These are phyloP conservation scores for Chlorella sp. DNA, from an alignment of 139 green algal genomes.

Conservation along the genomic window DNA sequence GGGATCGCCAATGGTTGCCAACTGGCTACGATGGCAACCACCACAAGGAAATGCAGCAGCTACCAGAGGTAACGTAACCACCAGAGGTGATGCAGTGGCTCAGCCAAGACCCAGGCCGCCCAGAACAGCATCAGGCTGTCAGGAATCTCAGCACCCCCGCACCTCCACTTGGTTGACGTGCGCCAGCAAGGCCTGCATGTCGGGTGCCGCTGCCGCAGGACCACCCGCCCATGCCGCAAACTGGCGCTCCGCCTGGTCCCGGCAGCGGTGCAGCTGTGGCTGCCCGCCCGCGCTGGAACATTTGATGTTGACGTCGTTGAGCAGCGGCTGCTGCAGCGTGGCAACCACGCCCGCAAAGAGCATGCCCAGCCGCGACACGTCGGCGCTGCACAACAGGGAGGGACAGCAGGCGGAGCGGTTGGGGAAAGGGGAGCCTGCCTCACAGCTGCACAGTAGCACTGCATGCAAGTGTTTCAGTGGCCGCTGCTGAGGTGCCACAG, in stretches of 20 bases:
- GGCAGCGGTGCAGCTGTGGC: constrained; percentile 29
- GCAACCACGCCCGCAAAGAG: constrained; percentile 2
- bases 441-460: too few relatives aligned
- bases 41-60: too few relatives aligned
- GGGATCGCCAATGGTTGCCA: too few relatives aligned
- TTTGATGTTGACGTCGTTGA: constrained; percentile 23
- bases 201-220: background rate
- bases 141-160: background rate
- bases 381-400: background rate
- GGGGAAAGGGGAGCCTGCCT: background rate
- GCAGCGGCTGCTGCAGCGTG: constrained; percentile 36
- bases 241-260: constrained; percentile 10
- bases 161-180: constrained; percentile 33
- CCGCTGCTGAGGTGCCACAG: too few relatives aligned
- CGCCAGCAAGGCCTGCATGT: constrained; percentile 11
- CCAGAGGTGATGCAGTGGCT: too few relatives aligned
- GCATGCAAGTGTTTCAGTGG: too few relatives aligned
- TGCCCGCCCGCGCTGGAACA: background rate
- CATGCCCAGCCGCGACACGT: background rate
- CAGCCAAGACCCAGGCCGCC: too few relatives aligned
- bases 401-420: background rate
- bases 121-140: too few relatives aligned
- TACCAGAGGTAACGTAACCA: too few relatives aligned
- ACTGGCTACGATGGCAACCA: too few relatives aligned
- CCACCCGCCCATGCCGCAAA: background rate